phyloP scores from a whole-genome alignment of 805 yeast species.

The Saccharomycopsis babjevae region DNA sequence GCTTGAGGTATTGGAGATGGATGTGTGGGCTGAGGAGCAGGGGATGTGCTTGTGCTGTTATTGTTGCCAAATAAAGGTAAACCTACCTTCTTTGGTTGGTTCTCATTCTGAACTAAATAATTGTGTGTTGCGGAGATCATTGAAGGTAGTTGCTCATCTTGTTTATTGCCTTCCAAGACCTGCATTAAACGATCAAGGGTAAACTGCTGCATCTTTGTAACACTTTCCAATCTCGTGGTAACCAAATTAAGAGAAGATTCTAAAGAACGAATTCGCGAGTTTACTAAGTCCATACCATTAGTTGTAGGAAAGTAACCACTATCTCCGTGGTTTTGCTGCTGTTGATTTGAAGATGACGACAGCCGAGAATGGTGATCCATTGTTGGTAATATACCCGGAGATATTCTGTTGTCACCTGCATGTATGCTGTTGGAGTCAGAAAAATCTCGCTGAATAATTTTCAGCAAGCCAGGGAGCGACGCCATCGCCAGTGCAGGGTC shows the following conservation, averaged over 20 bases:
- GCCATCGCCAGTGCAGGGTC: neutral
- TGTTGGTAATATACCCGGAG: neutral
- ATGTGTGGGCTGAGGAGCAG: neutral
- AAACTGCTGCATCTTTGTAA: neutral
- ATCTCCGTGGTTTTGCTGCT: neutral
- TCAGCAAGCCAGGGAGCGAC: neutral
- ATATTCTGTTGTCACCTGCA: neutral
- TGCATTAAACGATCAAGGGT: neutral
- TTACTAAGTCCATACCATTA: neutral
- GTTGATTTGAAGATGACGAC: neutral
- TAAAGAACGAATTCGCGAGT: neutral
- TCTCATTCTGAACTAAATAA: neutral
- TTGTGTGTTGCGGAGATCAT: neutral
- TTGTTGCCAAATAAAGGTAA: neutral
- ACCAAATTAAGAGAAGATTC: neutral
- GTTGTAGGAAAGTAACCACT: neutral
- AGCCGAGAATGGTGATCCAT: neutral
- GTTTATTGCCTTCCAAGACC: neutral
- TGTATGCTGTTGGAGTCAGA: neutral
- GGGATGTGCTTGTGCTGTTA: neutral
- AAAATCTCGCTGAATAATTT: neutral
- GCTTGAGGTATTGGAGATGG: neutral
- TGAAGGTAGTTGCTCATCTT: neutral
- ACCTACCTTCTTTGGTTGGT: neutral
- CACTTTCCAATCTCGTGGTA: neutral